These are phyloP conservation scores for Earliella scabrosa DNA, from an alignment of 1,284 basidiomycete species.

Conservation along the genomic window DNA sequence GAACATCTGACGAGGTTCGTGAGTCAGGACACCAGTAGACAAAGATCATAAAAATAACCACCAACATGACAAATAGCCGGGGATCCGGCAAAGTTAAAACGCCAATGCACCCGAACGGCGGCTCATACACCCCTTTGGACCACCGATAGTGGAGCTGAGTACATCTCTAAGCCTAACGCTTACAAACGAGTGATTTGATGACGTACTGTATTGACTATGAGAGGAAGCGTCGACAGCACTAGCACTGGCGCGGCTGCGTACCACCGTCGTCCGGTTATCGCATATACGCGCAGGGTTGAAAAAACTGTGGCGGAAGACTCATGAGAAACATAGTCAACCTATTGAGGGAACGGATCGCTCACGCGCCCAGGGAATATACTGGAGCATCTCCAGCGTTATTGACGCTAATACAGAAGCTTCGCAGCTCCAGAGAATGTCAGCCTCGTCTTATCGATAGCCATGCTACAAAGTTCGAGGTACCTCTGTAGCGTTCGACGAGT, in stretches of 20 bases:
- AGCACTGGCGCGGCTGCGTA: background rate
- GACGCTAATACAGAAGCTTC: background rate
- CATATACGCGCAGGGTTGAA: conserved; percentile 12
- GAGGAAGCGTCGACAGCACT: background rate
- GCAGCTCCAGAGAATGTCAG: background rate
- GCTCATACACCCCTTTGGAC: background rate
- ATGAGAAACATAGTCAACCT: background rate
- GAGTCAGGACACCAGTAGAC: too few relatives aligned
- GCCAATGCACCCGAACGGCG: background rate
- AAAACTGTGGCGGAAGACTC: conserved; percentile 5
- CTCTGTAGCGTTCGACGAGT: background rate
- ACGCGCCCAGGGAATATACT: conserved; percentile 12
- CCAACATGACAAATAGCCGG: background rate
- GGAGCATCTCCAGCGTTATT: background rate
- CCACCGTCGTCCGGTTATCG: conserved; percentile 1
- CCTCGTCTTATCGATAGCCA: background rate
- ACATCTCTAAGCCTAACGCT: background rate
- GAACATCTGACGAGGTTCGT: too few relatives aligned
- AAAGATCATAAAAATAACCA: too few relatives aligned
- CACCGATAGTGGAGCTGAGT: background rate
- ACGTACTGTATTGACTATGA: conserved; percentile 1
- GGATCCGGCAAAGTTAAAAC: too few relatives aligned
- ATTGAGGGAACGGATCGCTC: background rate
- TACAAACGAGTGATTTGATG: background rate
- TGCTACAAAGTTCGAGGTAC: background rate